A percentile compares a stretch with the other conserved stretches of the same genome.
phyloP scores from a whole-genome alignment of 129 eudicot species.

The Artemisia tridentata region DNA sequence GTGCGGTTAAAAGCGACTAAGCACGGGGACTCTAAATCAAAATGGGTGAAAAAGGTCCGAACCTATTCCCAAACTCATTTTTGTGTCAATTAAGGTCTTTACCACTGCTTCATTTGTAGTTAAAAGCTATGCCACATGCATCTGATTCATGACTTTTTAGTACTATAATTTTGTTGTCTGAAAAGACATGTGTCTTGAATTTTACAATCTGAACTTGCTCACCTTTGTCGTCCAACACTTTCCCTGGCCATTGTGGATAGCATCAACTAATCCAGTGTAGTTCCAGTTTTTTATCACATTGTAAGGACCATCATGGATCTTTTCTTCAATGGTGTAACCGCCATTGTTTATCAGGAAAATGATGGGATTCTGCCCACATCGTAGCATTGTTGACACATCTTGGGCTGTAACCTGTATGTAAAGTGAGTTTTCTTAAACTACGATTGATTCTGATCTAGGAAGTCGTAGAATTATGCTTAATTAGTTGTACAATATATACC shows the following conservation, averaged over 20 bases:
- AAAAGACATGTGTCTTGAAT: no score
- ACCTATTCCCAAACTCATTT: no score
- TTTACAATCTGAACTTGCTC: not conserved
- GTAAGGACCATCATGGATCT: not conserved
- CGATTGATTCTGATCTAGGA: not conserved
- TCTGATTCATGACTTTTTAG: no score
- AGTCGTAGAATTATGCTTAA: not conserved
- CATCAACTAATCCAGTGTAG: conserved; percentile 2
- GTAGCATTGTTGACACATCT: conserved; percentile 2
- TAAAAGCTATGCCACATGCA: no score
- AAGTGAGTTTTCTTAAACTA: not conserved
- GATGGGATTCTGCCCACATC: not conserved
- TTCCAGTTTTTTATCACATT: not conserved
- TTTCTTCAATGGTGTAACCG: not conserved
- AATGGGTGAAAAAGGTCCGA: no score
- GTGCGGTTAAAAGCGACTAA: no score
- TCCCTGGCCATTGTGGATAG: not conserved
- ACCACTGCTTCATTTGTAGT: no score
- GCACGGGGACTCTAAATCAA: no score
- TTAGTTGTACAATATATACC: not conserved
- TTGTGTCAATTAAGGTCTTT: no score
- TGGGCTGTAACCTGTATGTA: not conserved
- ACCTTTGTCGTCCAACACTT: not conserved
- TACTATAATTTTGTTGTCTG: no score
- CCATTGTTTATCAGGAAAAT: conserved; percentile 2